Conservation (phyloP, 257 asterid genomes). For the Plantago elongata region DNA sequence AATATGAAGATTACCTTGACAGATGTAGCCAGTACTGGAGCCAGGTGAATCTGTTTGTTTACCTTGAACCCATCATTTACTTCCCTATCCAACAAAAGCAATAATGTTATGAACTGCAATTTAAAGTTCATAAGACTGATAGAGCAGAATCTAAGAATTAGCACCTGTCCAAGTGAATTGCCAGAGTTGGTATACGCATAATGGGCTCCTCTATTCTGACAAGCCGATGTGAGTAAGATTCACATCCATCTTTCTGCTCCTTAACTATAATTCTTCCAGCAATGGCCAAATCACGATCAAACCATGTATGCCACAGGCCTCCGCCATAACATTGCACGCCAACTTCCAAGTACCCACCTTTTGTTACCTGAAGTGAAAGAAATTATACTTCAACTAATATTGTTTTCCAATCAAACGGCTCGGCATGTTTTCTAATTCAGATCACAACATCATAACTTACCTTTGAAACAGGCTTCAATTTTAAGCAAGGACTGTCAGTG, state of each 20-base stretch:
- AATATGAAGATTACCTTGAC: conserved; percentile 50
- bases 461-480: conserved; percentile 80
- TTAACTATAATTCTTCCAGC: conserved; percentile 82
- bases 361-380: conserved; percentile 49
- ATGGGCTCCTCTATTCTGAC: conserved; percentile 78
- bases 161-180: conserved; percentile 95
- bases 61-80: conserved; percentile 88
- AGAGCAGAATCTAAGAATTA: no score
- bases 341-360: conserved; percentile 88
- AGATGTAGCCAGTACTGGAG: conserved; percentile 89
- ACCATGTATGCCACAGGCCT: conserved; percentile 99
- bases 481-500: conserved; percentile 91
- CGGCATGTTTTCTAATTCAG: not conserved
- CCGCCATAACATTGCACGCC: conserved; percentile 96
- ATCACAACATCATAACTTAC: conserved; percentile 26
- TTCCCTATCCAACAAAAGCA: conserved; percentile 46
- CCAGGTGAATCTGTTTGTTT: conserved; percentile 77
- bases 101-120: conserved; percentile 1
- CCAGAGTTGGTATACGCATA: conserved; percentile 92
- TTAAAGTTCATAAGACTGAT: no score
- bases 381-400: not conserved
- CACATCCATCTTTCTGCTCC: conserved; percentile 55
- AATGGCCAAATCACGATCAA: conserved; percentile 85
- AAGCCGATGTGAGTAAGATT: conserved; percentile 59
- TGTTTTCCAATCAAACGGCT: not conserved